A percentile compares a stretch with the other conserved stretches of the same genome.
Conservation (phyloP, 352 stramenopile genomes). For the Phytophthora kernoviae region DNA sequence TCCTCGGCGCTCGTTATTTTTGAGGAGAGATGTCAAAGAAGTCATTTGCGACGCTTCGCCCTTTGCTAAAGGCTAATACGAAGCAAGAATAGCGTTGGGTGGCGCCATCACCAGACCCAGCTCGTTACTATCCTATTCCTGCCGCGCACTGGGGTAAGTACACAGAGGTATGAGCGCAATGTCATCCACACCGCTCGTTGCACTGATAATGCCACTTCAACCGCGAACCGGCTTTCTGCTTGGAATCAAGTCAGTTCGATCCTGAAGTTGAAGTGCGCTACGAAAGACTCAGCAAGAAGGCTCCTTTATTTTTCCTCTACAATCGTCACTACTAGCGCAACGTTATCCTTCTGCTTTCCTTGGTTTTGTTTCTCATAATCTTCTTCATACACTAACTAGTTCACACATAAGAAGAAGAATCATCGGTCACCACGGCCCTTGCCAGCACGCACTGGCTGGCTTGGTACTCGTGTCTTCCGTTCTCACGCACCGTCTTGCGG, state of each 20-base stretch:
- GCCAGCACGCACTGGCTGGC: background rate
- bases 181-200: background rate
- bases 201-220: constrained; percentile 1
- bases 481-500: constrained; percentile 15
- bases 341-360: constrained; percentile 5
- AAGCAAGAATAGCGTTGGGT: constrained; percentile 19
- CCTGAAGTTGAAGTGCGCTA: background rate
- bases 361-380: constrained; percentile 19
- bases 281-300: background rate
- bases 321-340: constrained; percentile 4
- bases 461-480: constrained; percentile 6
- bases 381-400: constrained; percentile 39
- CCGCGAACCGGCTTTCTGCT: constrained; percentile 9
- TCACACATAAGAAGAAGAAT: constrained; percentile 29
- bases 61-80: background rate
- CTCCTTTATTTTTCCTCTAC: constrained; percentile 1
- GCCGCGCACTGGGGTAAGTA: no score
- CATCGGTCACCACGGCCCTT: background rate
- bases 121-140: constrained; percentile 5
- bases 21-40: background rate
- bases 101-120: background rate
- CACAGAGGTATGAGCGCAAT: no score
- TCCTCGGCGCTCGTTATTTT: constrained; percentile 26
- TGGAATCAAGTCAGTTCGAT: constrained; percentile 23
- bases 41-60: constrained; percentile 6